Conservation (phyloP, 1,284 basidiomycete species). For the Pseudozyma pruni region DNA sequence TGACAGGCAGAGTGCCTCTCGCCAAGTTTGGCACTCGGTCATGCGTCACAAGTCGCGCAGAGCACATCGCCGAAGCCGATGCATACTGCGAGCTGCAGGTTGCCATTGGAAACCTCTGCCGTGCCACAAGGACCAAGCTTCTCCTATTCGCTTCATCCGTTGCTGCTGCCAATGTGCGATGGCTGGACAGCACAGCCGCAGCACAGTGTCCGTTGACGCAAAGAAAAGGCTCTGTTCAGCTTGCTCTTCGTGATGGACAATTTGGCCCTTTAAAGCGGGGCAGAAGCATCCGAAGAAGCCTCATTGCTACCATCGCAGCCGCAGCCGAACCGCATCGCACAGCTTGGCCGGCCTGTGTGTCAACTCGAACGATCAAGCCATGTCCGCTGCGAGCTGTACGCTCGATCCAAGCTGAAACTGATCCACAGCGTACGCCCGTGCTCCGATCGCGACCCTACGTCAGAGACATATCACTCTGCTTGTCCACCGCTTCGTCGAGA, state of each 20-base stretch:
- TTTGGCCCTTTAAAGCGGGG: too few relatives aligned
- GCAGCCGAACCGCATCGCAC: background rate
- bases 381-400: constrained; percentile 5
- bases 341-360: too few relatives aligned
- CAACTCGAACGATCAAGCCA: too few relatives aligned
- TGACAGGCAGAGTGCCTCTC: constrained; percentile 2
- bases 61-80: constrained; percentile 36
- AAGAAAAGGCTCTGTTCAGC: too few relatives aligned
- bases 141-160: background rate
- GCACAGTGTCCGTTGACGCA: too few relatives aligned
- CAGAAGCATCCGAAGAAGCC: too few relatives aligned
- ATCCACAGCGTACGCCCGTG: too few relatives aligned
- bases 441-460: too few relatives aligned
- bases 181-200: too few relatives aligned
- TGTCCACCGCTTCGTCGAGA: constrained; percentile 8
- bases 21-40: constrained; percentile 23
- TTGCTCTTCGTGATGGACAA: too few relatives aligned
- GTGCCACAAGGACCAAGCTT: background rate
- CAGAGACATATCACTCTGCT: constrained; percentile 32
- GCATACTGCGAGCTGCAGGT: constrained; percentile 1
- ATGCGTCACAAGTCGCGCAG: background rate
- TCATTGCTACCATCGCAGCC: background rate
- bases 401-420: background rate
- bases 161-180: background rate
- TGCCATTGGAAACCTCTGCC: constrained; percentile 8